Conservation (phyloP, 805 yeast genomes). For the Lachancea dasiensis region DNA sequence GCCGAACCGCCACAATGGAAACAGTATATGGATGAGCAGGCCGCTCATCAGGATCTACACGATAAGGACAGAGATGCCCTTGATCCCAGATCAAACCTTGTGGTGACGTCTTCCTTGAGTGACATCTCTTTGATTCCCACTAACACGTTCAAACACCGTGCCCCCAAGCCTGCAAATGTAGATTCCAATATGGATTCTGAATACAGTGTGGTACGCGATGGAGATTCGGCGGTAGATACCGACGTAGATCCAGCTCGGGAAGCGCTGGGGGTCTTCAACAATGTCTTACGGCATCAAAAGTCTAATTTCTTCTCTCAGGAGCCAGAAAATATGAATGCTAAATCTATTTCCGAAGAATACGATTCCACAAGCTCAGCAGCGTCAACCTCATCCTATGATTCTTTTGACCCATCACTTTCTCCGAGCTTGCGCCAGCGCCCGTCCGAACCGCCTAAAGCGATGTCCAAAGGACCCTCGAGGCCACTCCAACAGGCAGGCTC, state of each 20-base stretch:
- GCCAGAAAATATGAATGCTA: background rate
- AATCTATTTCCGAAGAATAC: constrained; percentile 4
- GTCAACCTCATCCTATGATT: constrained; percentile 9
- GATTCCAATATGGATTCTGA: constrained; percentile 5
- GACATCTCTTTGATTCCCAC: constrained; percentile 27
- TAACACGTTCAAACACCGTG: constrained; percentile 23
- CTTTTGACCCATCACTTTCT: constrained; percentile 5
- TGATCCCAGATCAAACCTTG: constrained; percentile 18
- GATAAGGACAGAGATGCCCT: constrained; percentile 3
- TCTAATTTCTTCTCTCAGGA: constrained; percentile 15
- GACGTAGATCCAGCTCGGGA: constrained; percentile 27
- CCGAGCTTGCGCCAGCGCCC: constrained; percentile 7
- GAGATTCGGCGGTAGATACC: constrained; percentile 8
- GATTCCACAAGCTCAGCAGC: constrained; percentile 2
- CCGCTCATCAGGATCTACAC: constrained; percentile 2
- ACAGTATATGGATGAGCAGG: constrained; percentile 16
- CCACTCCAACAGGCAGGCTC: constrained; percentile 1
- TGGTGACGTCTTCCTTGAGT: constrained; percentile 24
- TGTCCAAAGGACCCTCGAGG: background rate
- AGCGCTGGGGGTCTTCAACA: constrained; percentile 27
- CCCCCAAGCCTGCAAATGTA: constrained; percentile 3
- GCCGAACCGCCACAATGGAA: constrained; percentile 25
- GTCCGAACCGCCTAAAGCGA: constrained; percentile 2
- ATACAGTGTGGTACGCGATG: constrained; percentile 1
- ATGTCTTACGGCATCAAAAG: constrained; percentile 21